These are phyloP conservation scores for Luffa aegyptiaca DNA, from an alignment of 306 rosid species.

Conservation along the genomic window DNA sequence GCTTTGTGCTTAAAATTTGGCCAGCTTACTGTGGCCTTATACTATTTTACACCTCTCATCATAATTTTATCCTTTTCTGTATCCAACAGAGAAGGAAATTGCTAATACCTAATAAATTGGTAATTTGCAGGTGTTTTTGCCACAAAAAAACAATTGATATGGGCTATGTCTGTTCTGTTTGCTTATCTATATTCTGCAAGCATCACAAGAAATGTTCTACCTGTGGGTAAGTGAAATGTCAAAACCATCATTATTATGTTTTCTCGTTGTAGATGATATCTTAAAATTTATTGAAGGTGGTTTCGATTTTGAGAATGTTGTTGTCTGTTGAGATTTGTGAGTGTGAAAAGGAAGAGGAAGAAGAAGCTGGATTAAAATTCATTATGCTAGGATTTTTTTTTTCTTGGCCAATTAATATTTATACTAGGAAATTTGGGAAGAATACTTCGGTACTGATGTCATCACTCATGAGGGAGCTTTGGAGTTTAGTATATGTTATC, in stretches of 20 bases:
- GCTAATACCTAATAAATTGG: background rate
- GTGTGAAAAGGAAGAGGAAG: background rate
- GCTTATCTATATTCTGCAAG: constrained; percentile 95
- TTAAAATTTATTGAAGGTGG: background rate
- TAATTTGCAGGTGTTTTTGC: constrained; percentile 88
- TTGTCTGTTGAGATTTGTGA: background rate
- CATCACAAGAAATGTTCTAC: constrained; percentile 95
- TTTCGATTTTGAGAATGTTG: background rate
- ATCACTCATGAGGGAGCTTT: background rate
- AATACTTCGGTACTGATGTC: background rate
- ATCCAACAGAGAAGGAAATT: background rate
- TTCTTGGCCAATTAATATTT: background rate
- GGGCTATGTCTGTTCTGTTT: constrained; percentile 92
- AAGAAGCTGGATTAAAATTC: background rate
- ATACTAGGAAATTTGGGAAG: background rate
- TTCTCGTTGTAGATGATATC: background rate
- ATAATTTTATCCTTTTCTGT: background rate
- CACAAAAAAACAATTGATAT: constrained; percentile 93
- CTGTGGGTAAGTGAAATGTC: constrained; percentile 64
- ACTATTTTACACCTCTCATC: background rate
- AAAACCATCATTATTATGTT: background rate
- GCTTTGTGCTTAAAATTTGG: background rate
- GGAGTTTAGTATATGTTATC: background rate
- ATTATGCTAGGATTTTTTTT: background rate
- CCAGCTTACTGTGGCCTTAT: background rate